phyloP scores from a whole-genome alignment of 257 asterid species.

The Solanum rostratum region DNA sequence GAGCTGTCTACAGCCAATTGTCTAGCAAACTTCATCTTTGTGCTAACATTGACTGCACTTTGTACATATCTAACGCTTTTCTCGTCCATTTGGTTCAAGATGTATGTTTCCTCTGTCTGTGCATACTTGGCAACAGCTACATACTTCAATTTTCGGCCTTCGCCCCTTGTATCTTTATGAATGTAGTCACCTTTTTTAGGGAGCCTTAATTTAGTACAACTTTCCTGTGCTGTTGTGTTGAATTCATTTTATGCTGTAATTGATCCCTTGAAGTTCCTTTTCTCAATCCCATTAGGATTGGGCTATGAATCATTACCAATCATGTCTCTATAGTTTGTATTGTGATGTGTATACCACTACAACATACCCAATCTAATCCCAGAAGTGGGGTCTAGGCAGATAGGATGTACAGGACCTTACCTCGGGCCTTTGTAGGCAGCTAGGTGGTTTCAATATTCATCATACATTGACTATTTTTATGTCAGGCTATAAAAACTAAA shows the following conservation, averaged over 20 bases:
- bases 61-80: conserved; percentile 54
- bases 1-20: conserved; percentile 49
- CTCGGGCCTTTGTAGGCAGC: background rate
- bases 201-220: background rate
- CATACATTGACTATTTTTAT: background rate
- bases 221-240: background rate
- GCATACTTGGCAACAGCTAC: conserved; percentile 52
- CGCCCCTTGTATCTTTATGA: conserved; percentile 30
- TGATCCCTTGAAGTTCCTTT: background rate
- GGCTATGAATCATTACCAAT: background rate
- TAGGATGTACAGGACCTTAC: background rate
- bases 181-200: background rate
- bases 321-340: background rate
- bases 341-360: background rate
- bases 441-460: background rate
- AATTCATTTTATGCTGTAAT: background rate
- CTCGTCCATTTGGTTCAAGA: conserved; percentile 63
- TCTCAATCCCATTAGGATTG: background rate
- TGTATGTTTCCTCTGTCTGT: conserved; percentile 56
- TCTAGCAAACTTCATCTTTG: conserved; percentile 34
- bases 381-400: background rate
- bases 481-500: background rate
- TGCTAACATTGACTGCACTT: conserved; percentile 35
- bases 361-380: background rate
- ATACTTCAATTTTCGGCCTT: conserved; percentile 46